Conservation (phyloP, 306 rosid species). For the Cajanus cajan region DNA sequence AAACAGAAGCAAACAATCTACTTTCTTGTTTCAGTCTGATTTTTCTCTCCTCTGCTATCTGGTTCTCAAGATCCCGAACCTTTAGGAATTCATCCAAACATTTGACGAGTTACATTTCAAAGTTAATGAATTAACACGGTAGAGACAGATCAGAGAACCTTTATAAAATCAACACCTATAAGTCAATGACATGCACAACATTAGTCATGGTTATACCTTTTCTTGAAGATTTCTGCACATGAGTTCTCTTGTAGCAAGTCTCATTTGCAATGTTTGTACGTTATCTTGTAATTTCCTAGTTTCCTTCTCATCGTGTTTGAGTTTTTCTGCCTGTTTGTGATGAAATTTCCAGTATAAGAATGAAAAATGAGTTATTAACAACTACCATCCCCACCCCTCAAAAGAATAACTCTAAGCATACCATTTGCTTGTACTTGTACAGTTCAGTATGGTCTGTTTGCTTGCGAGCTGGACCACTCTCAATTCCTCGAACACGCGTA, state of each 20-base stretch:
- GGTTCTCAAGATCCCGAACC: conserved; percentile 87
- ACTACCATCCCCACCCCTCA: background rate
- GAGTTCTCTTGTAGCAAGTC: conserved; percentile 73
- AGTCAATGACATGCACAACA: no score
- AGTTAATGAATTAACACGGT: background rate
- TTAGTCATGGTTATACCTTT: conserved; percentile 43
- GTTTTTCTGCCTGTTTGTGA: conserved; percentile 70
- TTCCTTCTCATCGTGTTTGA: conserved; percentile 91
- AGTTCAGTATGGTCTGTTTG: conserved; percentile 75
- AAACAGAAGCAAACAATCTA: conserved; percentile 53
- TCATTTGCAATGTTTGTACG: conserved; percentile 57
- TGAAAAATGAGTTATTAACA: background rate
- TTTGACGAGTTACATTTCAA: background rate
- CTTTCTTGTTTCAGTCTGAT: conserved; percentile 70
- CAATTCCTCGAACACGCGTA: conserved; percentile 83
- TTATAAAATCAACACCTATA: background rate
- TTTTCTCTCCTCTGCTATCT: conserved; percentile 79
- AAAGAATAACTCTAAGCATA: conserved; percentile 25
- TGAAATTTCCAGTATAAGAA: background rate
- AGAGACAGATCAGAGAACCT: background rate
- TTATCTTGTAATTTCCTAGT: conserved; percentile 73
- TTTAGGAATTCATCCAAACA: conserved; percentile 36
- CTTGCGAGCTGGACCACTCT: conserved; percentile 85
- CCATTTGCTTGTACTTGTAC: conserved; percentile 92
- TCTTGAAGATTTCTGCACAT: conserved; percentile 73